phyloP scores from a whole-genome alignment of 2,329 filamentous ascomycete species.

The Colletotrichum gigasporum region DNA sequence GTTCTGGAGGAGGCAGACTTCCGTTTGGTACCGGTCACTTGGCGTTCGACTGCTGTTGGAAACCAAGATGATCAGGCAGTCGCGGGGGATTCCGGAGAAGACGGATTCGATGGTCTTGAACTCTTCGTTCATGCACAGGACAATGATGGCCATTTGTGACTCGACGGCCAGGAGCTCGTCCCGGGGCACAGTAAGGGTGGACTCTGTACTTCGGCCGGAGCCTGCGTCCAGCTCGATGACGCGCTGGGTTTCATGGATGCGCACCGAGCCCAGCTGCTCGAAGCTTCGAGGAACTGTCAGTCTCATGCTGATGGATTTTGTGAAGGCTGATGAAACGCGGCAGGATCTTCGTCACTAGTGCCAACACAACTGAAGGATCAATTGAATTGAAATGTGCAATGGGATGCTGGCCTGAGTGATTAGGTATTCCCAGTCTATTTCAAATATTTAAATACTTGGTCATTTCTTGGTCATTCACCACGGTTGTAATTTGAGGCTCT shows the following conservation, averaged over 20 bases:
- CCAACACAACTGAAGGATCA: too few relatives aligned
- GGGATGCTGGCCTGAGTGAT: too few relatives aligned
- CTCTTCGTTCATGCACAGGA: slow-evolving; percentile 18
- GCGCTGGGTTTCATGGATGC: background rate
- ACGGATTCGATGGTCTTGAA: slow-evolving; percentile 1
- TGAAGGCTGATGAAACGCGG: too few relatives aligned
- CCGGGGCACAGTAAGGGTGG: background rate
- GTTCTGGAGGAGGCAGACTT: background rate
- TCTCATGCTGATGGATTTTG: slow-evolving; percentile 11
- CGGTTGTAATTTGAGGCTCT: too few relatives aligned
- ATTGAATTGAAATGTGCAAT: too few relatives aligned
- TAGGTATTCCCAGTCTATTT: too few relatives aligned
- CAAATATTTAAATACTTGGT: too few relatives aligned
- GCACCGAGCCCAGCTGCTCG: slow-evolving; percentile 12
- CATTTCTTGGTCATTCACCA: too few relatives aligned
- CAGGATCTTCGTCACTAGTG: too few relatives aligned
- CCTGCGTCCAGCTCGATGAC: slow-evolving; percentile 17
- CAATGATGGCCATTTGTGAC: slow-evolving; percentile 13
- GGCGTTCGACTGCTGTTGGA: background rate
- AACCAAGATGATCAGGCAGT: slow-evolving; percentile 10
- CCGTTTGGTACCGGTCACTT: background rate
- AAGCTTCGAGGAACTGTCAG: background rate
- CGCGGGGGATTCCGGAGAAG: slow-evolving; percentile 19
- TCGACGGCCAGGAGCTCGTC: background rate
- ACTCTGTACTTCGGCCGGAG: background rate